phyloP scores from a whole-genome alignment of 176 grass and related monocot genomes.

The Phyllostachys edulis region DNA sequence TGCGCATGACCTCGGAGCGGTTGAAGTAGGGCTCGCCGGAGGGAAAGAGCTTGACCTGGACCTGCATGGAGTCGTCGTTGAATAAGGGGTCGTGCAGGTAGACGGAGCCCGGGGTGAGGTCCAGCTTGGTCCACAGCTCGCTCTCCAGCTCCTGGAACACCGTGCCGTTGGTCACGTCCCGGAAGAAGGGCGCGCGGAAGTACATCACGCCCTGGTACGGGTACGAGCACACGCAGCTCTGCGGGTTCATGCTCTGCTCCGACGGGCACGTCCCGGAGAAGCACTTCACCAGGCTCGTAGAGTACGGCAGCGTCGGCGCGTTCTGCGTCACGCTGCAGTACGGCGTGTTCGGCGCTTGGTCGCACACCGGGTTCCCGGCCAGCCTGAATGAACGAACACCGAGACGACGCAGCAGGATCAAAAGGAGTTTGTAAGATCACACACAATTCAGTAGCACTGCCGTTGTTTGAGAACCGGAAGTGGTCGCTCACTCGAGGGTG shows the following conservation, averaged over 20 bases:
- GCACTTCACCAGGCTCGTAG: slow-evolving; percentile 72
- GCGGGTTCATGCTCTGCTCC: slow-evolving; percentile 76
- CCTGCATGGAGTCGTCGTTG: slow-evolving; percentile 51
- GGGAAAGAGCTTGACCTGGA: slow-evolving; percentile 86
- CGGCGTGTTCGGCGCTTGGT: background rate
- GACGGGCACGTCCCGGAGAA: slow-evolving; percentile 37
- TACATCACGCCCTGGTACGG: slow-evolving; percentile 76
- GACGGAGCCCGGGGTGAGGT: slow-evolving; percentile 73
- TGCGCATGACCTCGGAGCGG: slow-evolving; percentile 64
- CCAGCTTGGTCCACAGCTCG: slow-evolving; percentile 60
- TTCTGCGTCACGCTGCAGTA: slow-evolving; percentile 58
- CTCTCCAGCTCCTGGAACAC: slow-evolving; percentile 78
- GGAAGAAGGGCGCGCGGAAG: slow-evolving; percentile 70
- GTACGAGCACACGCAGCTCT: slow-evolving; percentile 83
- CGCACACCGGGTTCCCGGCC: slow-evolving; percentile 82
- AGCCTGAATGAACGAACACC: slow-evolving; percentile 42
- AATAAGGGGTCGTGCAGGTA: slow-evolving; percentile 71
- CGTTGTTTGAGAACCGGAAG: background rate
- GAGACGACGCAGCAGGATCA: background rate
- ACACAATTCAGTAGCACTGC: background rate
- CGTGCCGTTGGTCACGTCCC: slow-evolving; percentile 64
- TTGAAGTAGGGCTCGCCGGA: slow-evolving; percentile 61
- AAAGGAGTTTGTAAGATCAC: background rate
- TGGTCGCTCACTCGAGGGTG: slow-evolving; percentile 58
- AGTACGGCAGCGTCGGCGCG: slow-evolving; percentile 37